phyloP scores from a whole-genome alignment of 78 protist species.

The Dictyostelium discoideum region DNA sequence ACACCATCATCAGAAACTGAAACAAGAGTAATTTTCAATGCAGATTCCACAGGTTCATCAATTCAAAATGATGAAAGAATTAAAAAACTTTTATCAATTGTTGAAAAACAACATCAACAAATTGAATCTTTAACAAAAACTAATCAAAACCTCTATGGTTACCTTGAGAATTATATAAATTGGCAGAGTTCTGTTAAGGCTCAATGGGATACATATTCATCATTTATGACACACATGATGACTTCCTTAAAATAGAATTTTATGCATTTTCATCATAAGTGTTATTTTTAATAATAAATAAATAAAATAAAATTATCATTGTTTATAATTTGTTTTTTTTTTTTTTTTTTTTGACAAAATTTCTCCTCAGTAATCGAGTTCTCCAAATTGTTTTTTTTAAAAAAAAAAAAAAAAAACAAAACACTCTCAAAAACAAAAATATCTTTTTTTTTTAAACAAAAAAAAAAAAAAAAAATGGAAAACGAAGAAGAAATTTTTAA shows the following conservation, averaged over 20 bases:
- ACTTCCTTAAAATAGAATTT: not conserved
- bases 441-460: not conserved
- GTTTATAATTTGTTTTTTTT: not conserved
- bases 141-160: not conserved
- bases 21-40: not conserved
- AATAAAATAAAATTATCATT: not conserved
- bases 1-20: not conserved
- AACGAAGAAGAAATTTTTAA: not conserved
- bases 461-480: not conserved
- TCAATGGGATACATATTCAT: slow-evolving; percentile 12
- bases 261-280: not conserved
- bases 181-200: slow-evolving; percentile 26
- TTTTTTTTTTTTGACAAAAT: not conserved
- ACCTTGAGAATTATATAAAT: not conserved
- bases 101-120: not conserved
- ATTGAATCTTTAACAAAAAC: not conserved
- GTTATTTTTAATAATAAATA: not conserved
- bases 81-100: not conserved
- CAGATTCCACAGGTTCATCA: not conserved
- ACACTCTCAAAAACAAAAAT: not conserved
- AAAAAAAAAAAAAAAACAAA: not conserved
- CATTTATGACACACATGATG: slow-evolving; percentile 48
- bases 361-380: not conserved
- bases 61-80: not conserved
- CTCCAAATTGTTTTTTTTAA: not conserved